phyloP scores from a whole-genome alignment of 257 asterid species.

The Galeopsis tetrahit region DNA sequence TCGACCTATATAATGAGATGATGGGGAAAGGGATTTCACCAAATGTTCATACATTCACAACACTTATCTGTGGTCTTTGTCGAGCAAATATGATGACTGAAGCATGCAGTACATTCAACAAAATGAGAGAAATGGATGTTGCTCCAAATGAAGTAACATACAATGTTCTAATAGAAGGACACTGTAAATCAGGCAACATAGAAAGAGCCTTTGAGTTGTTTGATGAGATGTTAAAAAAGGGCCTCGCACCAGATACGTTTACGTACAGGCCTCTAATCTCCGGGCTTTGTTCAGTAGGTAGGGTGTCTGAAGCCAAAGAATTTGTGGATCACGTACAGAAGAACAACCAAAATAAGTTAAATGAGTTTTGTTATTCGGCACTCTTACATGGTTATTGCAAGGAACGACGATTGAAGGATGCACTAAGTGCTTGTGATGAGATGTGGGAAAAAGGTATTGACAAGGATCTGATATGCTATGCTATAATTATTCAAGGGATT shows the following conservation, averaged over 20 bases:
- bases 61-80: slow-evolving; percentile 73
- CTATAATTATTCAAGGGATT: slow-evolving; percentile 62
- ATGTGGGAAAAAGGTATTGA: slow-evolving; percentile 65
- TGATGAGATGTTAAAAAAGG: slow-evolving; percentile 70
- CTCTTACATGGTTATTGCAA: slow-evolving; percentile 74
- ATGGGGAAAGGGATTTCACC: slow-evolving; percentile 76
- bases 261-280: slow-evolving; percentile 74
- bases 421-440: slow-evolving; percentile 49
- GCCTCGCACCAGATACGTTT: slow-evolving; percentile 77
- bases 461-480: slow-evolving; percentile 77
- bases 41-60: slow-evolving; percentile 69
- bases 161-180: slow-evolving; percentile 82
- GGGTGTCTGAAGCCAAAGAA: slow-evolving; percentile 64
- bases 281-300: slow-evolving; percentile 74
- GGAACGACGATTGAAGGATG: slow-evolving; percentile 71
- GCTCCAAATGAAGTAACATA: slow-evolving; percentile 78
- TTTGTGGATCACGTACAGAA: slow-evolving; percentile 63
- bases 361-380: slow-evolving; percentile 81
- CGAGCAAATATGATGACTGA: slow-evolving; percentile 62
- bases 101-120: slow-evolving; percentile 57
- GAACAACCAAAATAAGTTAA: slow-evolving; percentile 45
- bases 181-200: slow-evolving; percentile 60
- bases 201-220: slow-evolving; percentile 69
- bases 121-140: slow-evolving; percentile 63
- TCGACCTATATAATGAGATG: slow-evolving; percentile 80